Conservation (phyloP, 331 rosid species). For the Cydonia oblonga region DNA sequence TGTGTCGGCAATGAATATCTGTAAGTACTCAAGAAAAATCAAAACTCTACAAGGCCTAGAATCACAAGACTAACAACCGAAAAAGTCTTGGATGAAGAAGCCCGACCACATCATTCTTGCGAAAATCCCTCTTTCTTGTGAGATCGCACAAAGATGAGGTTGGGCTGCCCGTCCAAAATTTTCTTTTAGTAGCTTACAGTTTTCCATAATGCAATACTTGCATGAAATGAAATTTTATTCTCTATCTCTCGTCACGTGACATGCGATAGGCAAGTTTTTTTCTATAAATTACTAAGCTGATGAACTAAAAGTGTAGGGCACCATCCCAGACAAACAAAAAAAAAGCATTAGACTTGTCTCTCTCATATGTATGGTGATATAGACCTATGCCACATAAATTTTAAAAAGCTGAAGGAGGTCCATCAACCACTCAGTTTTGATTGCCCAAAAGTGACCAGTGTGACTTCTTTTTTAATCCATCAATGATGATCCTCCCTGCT, state of each 20-base stretch:
- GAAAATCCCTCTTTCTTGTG: neutral
- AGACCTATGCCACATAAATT: neutral
- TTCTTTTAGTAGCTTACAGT: neutral
- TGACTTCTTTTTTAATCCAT: constrained; percentile 20
- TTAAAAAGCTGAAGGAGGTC: constrained; percentile 14
- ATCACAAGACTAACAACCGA: no score
- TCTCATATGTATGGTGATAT: neutral
- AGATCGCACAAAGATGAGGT: neutral
- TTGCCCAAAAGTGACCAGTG: constrained; percentile 27
- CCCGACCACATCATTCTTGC: neutral
- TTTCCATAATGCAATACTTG: neutral
- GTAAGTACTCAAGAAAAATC: neutral
- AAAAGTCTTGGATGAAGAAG: neutral
- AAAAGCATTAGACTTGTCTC: neutral
- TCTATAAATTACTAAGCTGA: neutral
- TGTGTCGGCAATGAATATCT: neutral
- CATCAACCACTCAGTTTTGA: constrained; percentile 27
- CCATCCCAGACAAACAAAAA: neutral
- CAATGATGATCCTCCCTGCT: constrained; percentile 29
- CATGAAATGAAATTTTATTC: neutral
- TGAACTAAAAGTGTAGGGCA: neutral
- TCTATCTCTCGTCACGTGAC: neutral
- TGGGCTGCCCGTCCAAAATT: neutral
- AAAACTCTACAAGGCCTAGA: no score
- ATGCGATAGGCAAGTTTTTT: no score